Base-by-base conservation (phyloP, 2,329 filamentous ascomycete genomes). In the Cordyceps javanica region DNA sequence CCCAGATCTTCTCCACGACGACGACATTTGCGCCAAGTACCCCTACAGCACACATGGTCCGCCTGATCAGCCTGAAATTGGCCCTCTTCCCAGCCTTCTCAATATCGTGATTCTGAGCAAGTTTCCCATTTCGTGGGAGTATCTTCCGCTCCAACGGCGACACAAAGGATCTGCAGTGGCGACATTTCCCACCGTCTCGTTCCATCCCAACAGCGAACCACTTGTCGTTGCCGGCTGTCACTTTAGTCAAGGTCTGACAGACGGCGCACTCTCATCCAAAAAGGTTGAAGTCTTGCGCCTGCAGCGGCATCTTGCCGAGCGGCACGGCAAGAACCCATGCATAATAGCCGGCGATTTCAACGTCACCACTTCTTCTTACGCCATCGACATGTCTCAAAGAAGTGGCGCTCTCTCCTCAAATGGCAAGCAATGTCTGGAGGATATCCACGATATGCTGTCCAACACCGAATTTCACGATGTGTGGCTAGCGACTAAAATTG, bases 301-400 rank as follows among this genome's bases (percentile, higher is more conserved):
- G 1, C 64, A 80, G 2, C 66, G 67, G 8, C 69, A 84, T 64
- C 62, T 88, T 16, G 65, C 68, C 0, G 62, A 60, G 1, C 62
- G 69, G 0, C 78, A 82, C 48, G 61, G 69, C 1, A 56, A 68
- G 0, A 74, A 77, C 38, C 75, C 81, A 5, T 83, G 79, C 73
- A 71, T 87, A 4, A 63, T 89, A 21, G 80, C 81, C 0, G 86
- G 86, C 3, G 84, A 88, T 64, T 85, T 87, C 66, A 88, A 88
- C 62, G 71, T 88, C 25, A 73, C 79, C 7, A 86, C 83, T 0
- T 88, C 85, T 1, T 70, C 73, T 2, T 74, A 75, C 54, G 82
- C 82, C 0, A 78, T 88, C 34, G 71, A 79, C 11, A 70, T 73
- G 4, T 82, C 84, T 0, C 61, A 81, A 2, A 74, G 76, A 57